Conservation (phyloP, 805 yeast genomes). For the Komagataella pastoris region DNA sequence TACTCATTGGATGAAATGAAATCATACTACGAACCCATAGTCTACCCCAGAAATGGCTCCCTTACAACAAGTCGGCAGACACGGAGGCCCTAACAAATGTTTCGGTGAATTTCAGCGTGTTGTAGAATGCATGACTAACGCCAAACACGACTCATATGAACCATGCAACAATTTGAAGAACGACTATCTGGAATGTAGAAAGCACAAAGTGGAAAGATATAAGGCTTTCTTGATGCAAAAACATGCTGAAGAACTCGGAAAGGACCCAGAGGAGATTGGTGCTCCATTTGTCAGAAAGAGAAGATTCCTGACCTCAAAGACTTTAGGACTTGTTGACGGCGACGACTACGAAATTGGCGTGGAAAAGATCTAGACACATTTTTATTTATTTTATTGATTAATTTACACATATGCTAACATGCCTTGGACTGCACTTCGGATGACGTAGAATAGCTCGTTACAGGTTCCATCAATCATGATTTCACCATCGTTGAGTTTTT, state of each 20-base stretch:
- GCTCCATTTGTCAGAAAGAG: constrained; percentile 25
- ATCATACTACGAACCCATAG: background rate
- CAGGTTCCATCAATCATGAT: constrained; percentile 77
- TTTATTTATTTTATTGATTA: background rate
- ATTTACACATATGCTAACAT: constrained; percentile 61
- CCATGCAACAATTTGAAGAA: constrained; percentile 18
- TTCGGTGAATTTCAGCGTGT: constrained; percentile 23
- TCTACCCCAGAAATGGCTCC: constrained; percentile 7
- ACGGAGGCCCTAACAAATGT: constrained; percentile 24
- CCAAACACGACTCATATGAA: constrained; percentile 14
- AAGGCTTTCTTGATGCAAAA: constrained; percentile 19
- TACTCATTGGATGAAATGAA: background rate
- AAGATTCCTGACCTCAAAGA: constrained; percentile 23
- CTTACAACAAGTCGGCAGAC: constrained; percentile 8
- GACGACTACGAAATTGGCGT: constrained; percentile 10
- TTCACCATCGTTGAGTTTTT: constrained; percentile 72
- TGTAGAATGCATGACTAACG: constrained; percentile 23
- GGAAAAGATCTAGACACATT: background rate
- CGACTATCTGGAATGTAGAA: constrained; percentile 24
- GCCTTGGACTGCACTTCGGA: constrained; percentile 54
- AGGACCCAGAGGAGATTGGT: constrained; percentile 15
- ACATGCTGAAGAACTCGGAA: constrained; percentile 16
- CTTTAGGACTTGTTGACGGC: constrained; percentile 22
- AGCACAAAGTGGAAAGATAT: constrained; percentile 21
- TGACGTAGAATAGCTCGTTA: constrained; percentile 63